A percentile compares a stretch with the other conserved stretches of the same genome.
phyloP scores from a whole-genome alignment of 345 rosid species.

The Acer negundo region DNA sequence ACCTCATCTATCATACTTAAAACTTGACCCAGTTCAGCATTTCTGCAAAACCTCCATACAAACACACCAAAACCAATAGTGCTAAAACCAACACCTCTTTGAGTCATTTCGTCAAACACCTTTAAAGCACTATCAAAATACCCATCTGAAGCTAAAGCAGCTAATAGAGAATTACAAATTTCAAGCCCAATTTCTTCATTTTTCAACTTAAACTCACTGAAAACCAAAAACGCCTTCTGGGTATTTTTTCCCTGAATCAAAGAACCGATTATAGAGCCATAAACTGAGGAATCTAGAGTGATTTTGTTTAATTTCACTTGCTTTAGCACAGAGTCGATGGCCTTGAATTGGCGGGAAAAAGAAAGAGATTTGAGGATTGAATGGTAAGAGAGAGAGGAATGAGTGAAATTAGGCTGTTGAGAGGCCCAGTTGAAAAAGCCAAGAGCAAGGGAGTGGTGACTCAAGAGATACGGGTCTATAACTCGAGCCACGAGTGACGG shows the following conservation, averaged over 20 bases:
- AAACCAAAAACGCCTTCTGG: conserved; percentile 63
- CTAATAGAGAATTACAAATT: conserved; percentile 70
- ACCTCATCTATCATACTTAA: conserved; percentile 57
- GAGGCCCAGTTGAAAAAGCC: conserved; percentile 96
- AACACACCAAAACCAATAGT: conserved; percentile 77
- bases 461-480: conserved; percentile 71
- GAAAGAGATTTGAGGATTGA: conserved; percentile 75
- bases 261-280: conserved; percentile 44
- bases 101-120: conserved; percentile 67
- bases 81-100: conserved; percentile 42
- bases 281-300: conserved; percentile 55
- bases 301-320: conserved; percentile 53
- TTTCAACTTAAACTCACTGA: conserved; percentile 40
- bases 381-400: conserved; percentile 63
- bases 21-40: conserved; percentile 36
- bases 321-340: conserved; percentile 58
- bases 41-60: conserved; percentile 55
- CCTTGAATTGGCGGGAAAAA: conserved; percentile 57
- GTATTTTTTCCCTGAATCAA: conserved; percentile 46
- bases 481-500: conserved; percentile 74
- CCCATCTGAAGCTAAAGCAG: conserved; percentile 61
- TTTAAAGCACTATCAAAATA: conserved; percentile 45
- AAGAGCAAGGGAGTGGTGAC: conserved; percentile 75
- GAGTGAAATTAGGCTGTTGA: conserved; percentile 78
- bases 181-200: conserved; percentile 44